Conservation (phyloP, 768 basidiomycete genomes). For the Russula emetica region DNA sequence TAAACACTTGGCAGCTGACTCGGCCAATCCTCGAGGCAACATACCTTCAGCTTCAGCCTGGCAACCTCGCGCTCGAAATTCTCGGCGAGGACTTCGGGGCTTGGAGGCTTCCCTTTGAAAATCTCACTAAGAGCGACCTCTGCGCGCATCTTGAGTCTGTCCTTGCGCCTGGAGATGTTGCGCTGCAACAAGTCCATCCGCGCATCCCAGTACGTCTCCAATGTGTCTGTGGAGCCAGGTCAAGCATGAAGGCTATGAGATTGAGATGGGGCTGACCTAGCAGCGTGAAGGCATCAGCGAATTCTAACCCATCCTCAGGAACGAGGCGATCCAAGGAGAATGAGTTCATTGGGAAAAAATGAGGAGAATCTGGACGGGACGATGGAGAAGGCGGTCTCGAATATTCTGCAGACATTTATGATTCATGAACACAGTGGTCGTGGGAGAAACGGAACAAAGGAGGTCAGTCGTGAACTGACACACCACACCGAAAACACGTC, state of each 20-base stretch:
- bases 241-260: constrained; percentile 2
- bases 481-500: constrained; percentile 10
- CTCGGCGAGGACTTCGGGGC: constrained; percentile 63
- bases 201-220: constrained; percentile 95
- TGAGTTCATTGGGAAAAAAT: constrained; percentile 41
- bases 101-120: constrained; percentile 60
- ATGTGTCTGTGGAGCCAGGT: constrained; percentile 58
- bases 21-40: constrained; percentile 1
- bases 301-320: constrained; percentile 70
- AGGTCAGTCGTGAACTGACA: too few relatives aligned
- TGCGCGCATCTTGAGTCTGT: constrained; percentile 74
- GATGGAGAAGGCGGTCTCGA: constrained; percentile 40
- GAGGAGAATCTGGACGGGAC: constrained; percentile 33
- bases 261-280: constrained; percentile 48
- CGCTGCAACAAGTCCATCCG: constrained; percentile 80
- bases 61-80: constrained; percentile 84
- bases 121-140: constrained; percentile 55
- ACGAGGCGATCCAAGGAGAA: constrained; percentile 68
- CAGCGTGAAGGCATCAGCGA: constrained; percentile 79
- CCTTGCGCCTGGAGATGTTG: constrained; percentile 80
- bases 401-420: constrained; percentile 28
- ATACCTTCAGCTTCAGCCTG: constrained; percentile 82
- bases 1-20: neutral
- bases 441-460: constrained; percentile 6
- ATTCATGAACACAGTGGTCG: constrained; percentile 22